phyloP scores from a whole-genome alignment of 441 rosid genomes.

The Rhodomyrtus psidioides region DNA sequence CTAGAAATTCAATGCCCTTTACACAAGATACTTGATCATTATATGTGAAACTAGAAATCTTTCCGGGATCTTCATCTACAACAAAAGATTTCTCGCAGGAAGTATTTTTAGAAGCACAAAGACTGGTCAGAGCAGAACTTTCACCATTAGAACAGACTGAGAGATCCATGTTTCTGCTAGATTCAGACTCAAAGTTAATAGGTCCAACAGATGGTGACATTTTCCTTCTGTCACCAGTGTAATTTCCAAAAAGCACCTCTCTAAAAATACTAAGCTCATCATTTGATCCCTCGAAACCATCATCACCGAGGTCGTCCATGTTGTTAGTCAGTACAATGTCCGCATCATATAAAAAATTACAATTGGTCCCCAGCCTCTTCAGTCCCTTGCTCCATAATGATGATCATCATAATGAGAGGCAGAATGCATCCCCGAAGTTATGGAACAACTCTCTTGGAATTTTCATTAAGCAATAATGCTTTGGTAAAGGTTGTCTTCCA shows the following conservation, averaged over 20 bases:
- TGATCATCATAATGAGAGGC: constrained; percentile 1
- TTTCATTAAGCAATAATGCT: neutral
- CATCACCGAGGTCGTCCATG: constrained; percentile 30
- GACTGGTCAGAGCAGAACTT: constrained; percentile 53
- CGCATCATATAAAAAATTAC: constrained; percentile 5
- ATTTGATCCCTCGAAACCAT: constrained; percentile 55
- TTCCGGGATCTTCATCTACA: constrained; percentile 18
- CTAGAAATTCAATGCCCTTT: constrained; percentile 45
- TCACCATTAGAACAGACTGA: constrained; percentile 51
- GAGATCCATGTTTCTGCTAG: constrained; percentile 25
- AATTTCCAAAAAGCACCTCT: constrained; percentile 53
- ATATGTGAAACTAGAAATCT: constrained; percentile 22
- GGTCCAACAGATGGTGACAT: constrained; percentile 41
- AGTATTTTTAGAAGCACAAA: constrained; percentile 28
- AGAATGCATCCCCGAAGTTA: neutral
- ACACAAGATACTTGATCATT: constrained; percentile 19
- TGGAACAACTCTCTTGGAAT: neutral
- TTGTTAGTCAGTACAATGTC: constrained; percentile 25
- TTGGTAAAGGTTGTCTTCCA: neutral
- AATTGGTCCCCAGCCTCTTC: neutral
- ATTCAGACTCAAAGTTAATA: constrained; percentile 33
- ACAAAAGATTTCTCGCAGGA: constrained; percentile 23
- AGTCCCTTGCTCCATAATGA: neutral
- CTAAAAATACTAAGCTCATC: constrained; percentile 48
- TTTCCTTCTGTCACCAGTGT: constrained; percentile 25